Base-by-base conservation (phyloP, 2,329 filamentous ascomycete species). In the Teratosphaeria epicoccoides region DNA sequence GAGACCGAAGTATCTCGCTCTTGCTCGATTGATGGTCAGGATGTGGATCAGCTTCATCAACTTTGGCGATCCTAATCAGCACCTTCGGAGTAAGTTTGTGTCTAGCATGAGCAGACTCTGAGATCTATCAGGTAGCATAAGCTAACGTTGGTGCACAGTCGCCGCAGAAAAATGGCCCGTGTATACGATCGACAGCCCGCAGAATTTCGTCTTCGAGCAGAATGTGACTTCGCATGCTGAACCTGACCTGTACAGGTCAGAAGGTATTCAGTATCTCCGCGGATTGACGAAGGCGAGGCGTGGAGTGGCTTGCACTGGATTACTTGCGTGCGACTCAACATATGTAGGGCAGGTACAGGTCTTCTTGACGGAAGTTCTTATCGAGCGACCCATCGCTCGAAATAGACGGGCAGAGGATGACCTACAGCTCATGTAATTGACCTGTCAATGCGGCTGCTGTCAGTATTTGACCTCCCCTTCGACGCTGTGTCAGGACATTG, bases 151-250 rank as follows among this genome's bases (percentile, higher is more conserved):
- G 11, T n/a, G 10, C 17, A 28, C 47, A 59, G 58, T 54, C 11
- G 54, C 56, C 10, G 43, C 51, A 40, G 49, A 59, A 24, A 59
- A 62, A 14, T 79, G 75, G 76, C 72, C 73, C 5, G 53, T 61
- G 12, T 79, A 79, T 61, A 67, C 64, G 0, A 54, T 66, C 1
- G 57, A 62, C 2, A 56, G 66, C 25, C 72, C 73, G 2, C 49
- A 70, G n/a, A 75, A 78, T 58, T 63, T 78, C 14, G 70, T 78
- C 0, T 76, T 79, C 50, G 72, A 78, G 53, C 70, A 70, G 20
- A 78, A 79, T 70, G 50, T 58, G 11, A 56, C 57, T 6, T 58
- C 58, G 11, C 57, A 61, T 47, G 25, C 52, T 2, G 74, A 74
- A 57, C 54, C 62, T 45, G 76, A 80, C 58, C 67, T 66, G 23